Base-by-base conservation (phyloP, 2,329 filamentous ascomycete species). In the Colletotrichum sp. region DNA sequence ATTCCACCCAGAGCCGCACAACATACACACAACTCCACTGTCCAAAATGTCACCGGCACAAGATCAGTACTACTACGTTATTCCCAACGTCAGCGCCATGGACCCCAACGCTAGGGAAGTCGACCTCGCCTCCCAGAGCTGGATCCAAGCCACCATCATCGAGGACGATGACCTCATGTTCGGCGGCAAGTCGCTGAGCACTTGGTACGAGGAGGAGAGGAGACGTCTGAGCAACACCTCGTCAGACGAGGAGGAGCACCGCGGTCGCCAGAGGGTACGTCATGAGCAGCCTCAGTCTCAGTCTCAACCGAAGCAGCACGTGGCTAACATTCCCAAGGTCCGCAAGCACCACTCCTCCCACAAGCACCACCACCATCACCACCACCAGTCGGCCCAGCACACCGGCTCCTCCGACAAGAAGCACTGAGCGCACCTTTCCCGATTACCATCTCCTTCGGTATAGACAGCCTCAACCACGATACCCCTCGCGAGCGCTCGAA, bases 161-260 rank as follows among this genome's bases (percentile, higher is more conserved):
- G 90, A 92, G 72, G 90, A 92, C 80, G 90, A 92, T 72, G 90
- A 92, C 78, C 85, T 92, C 48, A 91, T 87, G 81, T 92, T 92
- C 79, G 90, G 90, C 72, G 90, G 90, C 79, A 92, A 92, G 86
- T 86, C 89, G 52, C 82, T 92, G 57, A 90, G 90, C 81, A 84
- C 87, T 18, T 92, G 90, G 90, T 91, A 92, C 81, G 90, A 92
- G 83, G 90, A 92, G 83, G 89, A 91, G 77, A 86, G 89, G 57
- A 83, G 86, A 66, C 83, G 86, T 21, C 81, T 87, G 67, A 87
- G 85, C 83, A 83, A 81, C 72, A 82, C 80, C 28, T 83, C 83
- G 64, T 83, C 85, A 30, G 86, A 85, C 59, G 81, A 84, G 61
- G 83, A 86, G 79, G 82, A 85, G 81, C 80, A 83, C 18, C 81